Conservation (phyloP, 2,329 filamentous ascomycete species). For the Botrytis aclada region DNA sequence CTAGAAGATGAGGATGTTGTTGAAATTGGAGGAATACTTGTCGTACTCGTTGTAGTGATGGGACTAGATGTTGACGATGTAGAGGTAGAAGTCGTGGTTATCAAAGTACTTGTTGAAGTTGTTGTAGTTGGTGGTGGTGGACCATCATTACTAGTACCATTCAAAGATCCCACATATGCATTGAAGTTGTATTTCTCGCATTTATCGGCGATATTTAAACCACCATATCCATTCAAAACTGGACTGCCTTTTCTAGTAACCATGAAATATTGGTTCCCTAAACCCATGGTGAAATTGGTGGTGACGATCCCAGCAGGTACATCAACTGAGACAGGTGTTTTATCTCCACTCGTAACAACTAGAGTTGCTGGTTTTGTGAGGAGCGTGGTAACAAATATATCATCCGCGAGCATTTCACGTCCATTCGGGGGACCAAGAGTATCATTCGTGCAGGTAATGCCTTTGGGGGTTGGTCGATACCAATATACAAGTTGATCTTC, state of each 20-base stretch:
- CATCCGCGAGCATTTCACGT: conserved; percentile 32
- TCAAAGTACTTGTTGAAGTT: conserved; percentile 9
- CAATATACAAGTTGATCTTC: conserved; percentile 37
- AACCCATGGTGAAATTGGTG: conserved; percentile 37
- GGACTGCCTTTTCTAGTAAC: conserved; percentile 30
- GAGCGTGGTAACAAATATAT: conserved; percentile 38
- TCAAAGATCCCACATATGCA: conserved; percentile 36
- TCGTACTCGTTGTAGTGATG: not conserved
- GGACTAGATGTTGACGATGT: not conserved
- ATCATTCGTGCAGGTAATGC: conserved; percentile 32
- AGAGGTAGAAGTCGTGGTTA: conserved; percentile 15
- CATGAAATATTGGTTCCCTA: conserved; percentile 36
- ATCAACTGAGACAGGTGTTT: conserved; percentile 29
- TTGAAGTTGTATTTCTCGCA: conserved; percentile 39
- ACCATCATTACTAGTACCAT: conserved; percentile 18
- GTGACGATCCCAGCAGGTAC: conserved; percentile 38
- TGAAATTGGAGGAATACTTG: not conserved
- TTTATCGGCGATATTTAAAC: conserved; percentile 30
- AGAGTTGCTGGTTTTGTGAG: conserved; percentile 35
- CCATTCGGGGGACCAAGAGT: conserved; percentile 34
- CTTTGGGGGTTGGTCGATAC: conserved; percentile 38
- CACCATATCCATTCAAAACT: conserved; percentile 29
- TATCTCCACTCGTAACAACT: conserved; percentile 35
- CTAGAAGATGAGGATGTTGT: not conserved
- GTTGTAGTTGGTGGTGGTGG: conserved; percentile 13